Evolutionary conservation across 2,329 filamentous ascomycete species (phyloP).

Genomic region (Hypoxylon sp.): DNA sequence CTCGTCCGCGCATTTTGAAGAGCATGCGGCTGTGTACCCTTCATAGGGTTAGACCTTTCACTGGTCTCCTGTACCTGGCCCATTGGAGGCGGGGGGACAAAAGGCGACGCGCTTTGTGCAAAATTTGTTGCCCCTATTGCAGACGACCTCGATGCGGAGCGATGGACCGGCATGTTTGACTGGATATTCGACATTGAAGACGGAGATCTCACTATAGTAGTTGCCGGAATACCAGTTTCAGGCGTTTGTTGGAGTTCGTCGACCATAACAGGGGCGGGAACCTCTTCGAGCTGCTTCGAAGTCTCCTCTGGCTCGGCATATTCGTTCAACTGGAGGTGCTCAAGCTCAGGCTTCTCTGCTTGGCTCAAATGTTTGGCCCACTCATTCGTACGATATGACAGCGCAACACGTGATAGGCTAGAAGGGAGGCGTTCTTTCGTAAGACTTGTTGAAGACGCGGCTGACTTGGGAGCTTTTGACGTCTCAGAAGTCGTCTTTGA

Average conservation of each 20-base stretch:
- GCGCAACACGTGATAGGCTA: conserved; percentile 81
- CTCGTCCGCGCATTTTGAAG: conserved; percentile 47
- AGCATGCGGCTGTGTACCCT: conserved; percentile 17
- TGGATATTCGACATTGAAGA: conserved; percentile 51
- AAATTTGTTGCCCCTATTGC: conserved; percentile 6
- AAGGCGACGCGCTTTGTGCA: conserved; percentile 17
- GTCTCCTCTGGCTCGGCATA: conserved; percentile 52
- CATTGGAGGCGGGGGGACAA: not conserved
- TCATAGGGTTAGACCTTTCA: conserved; percentile 12
- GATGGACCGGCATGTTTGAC: conserved; percentile 34
- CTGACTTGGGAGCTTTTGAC: conserved; percentile 54
- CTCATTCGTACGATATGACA: conserved; percentile 92
- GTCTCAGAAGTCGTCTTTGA: conserved; percentile 43
- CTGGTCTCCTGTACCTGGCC: conserved; percentile 24
- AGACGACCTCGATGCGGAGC: conserved; percentile 47
- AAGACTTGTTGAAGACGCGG: conserved; percentile 61
- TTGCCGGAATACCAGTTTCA: conserved; percentile 63
- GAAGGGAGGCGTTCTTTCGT: conserved; percentile 75
- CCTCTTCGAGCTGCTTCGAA: conserved; percentile 62
- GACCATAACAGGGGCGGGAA: conserved; percentile 72
- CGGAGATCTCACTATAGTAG: conserved; percentile 53
- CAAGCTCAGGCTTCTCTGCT: conserved; percentile 79
- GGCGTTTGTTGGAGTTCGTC: conserved; percentile 76
- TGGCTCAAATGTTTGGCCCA: conserved; percentile 91
- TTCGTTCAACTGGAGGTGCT: conserved; percentile 70